Percentiles rank a stretch among this genome's conserved stretches.
phyloP scores from a whole-genome alignment of 768 basidiomycete species.

The Tylopilus felleus region DNA sequence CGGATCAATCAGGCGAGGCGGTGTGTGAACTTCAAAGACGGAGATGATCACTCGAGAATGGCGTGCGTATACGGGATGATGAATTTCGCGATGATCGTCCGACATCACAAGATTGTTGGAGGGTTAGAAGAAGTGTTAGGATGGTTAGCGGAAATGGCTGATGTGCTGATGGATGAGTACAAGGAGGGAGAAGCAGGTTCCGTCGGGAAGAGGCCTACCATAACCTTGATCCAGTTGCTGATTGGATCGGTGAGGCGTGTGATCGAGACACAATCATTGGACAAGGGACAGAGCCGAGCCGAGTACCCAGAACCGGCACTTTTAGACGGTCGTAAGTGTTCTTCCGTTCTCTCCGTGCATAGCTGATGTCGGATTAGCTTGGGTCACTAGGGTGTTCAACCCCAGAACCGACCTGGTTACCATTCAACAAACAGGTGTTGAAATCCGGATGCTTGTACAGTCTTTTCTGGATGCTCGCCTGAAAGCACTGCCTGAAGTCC shows the following conservation, averaged over 20 bases:
- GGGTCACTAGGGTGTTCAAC: constrained; percentile 50
- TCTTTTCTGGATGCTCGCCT: constrained; percentile 59
- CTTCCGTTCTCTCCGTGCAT: background rate
- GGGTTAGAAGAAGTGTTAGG: constrained; percentile 48
- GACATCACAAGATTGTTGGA: constrained; percentile 45
- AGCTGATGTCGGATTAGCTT: constrained; percentile 40
- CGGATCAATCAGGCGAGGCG: constrained; percentile 63
- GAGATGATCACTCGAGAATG: constrained; percentile 59
- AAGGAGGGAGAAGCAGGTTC: constrained; percentile 28
- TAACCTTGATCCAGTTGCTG: constrained; percentile 47
- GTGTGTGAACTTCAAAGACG: constrained; percentile 65
- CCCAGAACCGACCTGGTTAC: constrained; percentile 42
- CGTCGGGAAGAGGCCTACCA: constrained; percentile 25
- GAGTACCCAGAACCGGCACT: constrained; percentile 64
- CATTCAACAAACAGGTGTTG: constrained; percentile 42
- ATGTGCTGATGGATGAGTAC: constrained; percentile 54
- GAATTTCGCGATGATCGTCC: constrained; percentile 62
- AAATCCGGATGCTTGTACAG: constrained; percentile 57
- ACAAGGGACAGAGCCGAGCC: constrained; percentile 31
- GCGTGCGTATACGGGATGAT: constrained; percentile 74
- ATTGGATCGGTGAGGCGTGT: constrained; percentile 57
- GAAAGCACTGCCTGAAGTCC: constrained; percentile 41
- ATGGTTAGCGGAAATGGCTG: constrained; percentile 65
- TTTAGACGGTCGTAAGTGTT: constrained; percentile 49
- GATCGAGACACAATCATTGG: constrained; percentile 39